Percentiles rank a stretch among this genome's conserved stretches.
These are phyloP conservation scores for Triticum dicoccoides DNA, from an alignment of 176 grass and related monocot genomes.

Conservation along the genomic window DNA sequence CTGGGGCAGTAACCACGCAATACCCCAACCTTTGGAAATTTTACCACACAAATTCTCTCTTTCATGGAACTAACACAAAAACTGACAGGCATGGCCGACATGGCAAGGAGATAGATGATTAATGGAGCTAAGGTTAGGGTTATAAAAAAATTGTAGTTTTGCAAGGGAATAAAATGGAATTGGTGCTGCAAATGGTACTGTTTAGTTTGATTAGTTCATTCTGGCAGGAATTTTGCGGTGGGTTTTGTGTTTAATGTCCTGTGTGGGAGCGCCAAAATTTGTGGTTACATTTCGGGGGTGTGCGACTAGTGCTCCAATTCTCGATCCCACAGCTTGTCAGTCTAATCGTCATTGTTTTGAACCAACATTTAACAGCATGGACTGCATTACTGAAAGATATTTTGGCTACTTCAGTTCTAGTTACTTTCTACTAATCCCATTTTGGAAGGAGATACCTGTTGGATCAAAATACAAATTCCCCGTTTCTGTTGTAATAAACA, in stretches of 20 bases:
- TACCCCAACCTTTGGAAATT: neutral
- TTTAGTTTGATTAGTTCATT: neutral
- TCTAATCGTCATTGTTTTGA: neutral
- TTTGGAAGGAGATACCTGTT: constrained; percentile 1
- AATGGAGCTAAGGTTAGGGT: neutral
- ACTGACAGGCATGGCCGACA: neutral
- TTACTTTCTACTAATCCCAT: neutral
- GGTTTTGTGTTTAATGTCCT: neutral
- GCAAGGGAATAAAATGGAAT: neutral
- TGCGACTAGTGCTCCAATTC: neutral
- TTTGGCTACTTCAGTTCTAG: constrained; percentile 10
- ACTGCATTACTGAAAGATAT: constrained; percentile 13
- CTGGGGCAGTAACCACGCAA: neutral
- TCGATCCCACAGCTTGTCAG: neutral
- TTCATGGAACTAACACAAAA: neutral
- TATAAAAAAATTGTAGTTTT: neutral
- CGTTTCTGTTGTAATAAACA: neutral
- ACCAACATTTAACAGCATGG: neutral
- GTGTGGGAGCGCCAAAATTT: neutral
- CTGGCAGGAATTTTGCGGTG: neutral
- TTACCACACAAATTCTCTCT: neutral
- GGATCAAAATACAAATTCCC: neutral
- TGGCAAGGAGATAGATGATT: neutral
- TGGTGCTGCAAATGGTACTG: neutral
- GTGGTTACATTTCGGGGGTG: neutral